Evolutionary conservation across 2,329 filamentous ascomycete genomes (phyloP).

Genomic region (Fusarium bactridioides): DNA sequence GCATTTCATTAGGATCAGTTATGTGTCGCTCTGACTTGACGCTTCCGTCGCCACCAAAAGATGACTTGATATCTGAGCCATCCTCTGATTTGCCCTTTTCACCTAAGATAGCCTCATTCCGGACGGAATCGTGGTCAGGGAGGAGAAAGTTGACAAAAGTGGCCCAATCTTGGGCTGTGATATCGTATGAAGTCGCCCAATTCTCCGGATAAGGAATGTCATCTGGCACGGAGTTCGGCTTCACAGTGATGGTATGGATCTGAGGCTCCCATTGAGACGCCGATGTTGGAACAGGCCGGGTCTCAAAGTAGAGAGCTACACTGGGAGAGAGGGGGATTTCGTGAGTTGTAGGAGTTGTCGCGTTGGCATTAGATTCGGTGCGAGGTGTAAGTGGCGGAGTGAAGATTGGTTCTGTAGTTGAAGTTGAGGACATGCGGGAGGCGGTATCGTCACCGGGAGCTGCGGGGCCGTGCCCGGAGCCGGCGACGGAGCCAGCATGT

Average conservation of each 20-base stretch:
- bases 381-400: slow-evolving; percentile 61
- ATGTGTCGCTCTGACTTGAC: background rate
- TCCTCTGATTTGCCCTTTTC: slow-evolving; percentile 58
- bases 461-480: slow-evolving; percentile 35
- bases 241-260: slow-evolving; percentile 48
- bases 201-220: slow-evolving; percentile 54
- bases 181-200: slow-evolving; percentile 52
- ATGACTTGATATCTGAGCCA: slow-evolving; percentile 39
- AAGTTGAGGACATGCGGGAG: slow-evolving; percentile 51
- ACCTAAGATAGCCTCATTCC: slow-evolving; percentile 58
- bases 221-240: slow-evolving; percentile 47
- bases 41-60: slow-evolving; percentile 2
- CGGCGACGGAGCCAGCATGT: slow-evolving; percentile 33
- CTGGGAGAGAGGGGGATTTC: slow-evolving; percentile 33
- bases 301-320: slow-evolving; percentile 54
- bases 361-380: slow-evolving; percentile 35
- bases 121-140: slow-evolving; percentile 54
- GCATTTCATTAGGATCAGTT: slow-evolving; percentile 31
- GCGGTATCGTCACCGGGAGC: slow-evolving; percentile 48
- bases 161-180: slow-evolving; percentile 63
- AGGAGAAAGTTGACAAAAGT: slow-evolving; percentile 66
- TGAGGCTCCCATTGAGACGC: slow-evolving; percentile 39
- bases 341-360: slow-evolving; percentile 14
- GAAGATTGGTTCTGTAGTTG: slow-evolving; percentile 56
- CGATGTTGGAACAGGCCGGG: slow-evolving; percentile 48